phyloP scores from a whole-genome alignment of 1,139 yeast genomes.

The Entelexis sorbosivorans region DNA sequence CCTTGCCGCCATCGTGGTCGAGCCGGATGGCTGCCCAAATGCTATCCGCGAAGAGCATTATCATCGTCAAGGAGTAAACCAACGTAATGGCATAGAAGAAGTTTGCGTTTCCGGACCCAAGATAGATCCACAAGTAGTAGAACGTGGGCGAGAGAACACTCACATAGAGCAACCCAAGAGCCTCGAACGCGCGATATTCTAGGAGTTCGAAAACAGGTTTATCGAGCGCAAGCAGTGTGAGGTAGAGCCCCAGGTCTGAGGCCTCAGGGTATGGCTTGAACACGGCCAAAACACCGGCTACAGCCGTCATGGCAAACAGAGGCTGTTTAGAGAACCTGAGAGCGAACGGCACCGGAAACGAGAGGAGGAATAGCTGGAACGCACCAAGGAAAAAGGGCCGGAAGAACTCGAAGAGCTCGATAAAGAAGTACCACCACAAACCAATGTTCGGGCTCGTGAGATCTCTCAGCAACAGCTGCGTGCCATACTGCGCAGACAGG shows the following conservation, averaged over 20 bases:
- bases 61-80: conserved; percentile 64
- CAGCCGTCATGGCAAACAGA: conserved; percentile 52
- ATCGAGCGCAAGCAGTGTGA: conserved; percentile 51
- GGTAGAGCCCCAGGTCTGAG: conserved; percentile 68
- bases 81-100: conserved; percentile 90
- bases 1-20: conserved; percentile 51
- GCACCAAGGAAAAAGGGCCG: conserved; percentile 71
- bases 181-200: conserved; percentile 37
- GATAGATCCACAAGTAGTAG: conserved; percentile 86
- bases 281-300: conserved; percentile 56
- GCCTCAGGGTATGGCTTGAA: conserved; percentile 80
- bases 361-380: conserved; percentile 63
- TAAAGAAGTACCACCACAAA: conserved; percentile 96
- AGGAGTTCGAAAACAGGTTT: conserved; percentile 35
- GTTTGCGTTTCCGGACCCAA: conserved; percentile 92
- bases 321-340: conserved; percentile 48
- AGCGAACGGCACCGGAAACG: conserved; percentile 65
- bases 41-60: conserved; percentile 60
- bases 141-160: conserved; percentile 70
- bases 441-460: conserved; percentile 69
- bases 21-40: conserved; percentile 67
- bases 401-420: conserved; percentile 88
- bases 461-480: conserved; percentile 50
- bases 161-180: conserved; percentile 40
- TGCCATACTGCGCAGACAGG: conserved; percentile 50